These are phyloP conservation scores for Stropharia rugosoannulata DNA, from an alignment of 768 basidiomycete species.

Conservation along the genomic window DNA sequence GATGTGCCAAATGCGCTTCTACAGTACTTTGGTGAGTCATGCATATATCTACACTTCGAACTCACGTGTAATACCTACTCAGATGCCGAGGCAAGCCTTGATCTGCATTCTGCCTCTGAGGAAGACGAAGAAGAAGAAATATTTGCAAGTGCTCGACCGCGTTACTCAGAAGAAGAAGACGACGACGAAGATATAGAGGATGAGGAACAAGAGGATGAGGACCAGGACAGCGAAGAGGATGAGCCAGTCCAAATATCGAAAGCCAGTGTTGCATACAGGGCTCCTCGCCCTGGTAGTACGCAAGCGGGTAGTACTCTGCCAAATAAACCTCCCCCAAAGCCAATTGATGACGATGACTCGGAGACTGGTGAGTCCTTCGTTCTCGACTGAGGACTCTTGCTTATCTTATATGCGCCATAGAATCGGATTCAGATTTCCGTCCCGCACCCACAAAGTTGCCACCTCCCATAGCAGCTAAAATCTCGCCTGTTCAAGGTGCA, in stretches of 20 bases:
- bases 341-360: conserved; percentile 20
- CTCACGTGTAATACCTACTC: neutral
- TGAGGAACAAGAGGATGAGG: conserved; percentile 24
- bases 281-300: neutral
- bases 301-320: neutral
- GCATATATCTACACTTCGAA: neutral
- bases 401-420: conserved; percentile 12
- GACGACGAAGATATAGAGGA: conserved; percentile 1
- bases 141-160: neutral
- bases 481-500: neutral
- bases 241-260: conserved; percentile 10
- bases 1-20: conserved; percentile 27
- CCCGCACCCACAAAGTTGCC: neutral
- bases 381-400: neutral
- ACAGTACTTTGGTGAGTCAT: conserved; percentile 46
- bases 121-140: conserved; percentile 26
- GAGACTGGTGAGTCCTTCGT: conserved; percentile 19
- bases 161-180: neutral
- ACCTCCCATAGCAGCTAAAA: neutral
- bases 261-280: neutral
- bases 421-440: conserved; percentile 32
- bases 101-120: conserved; percentile 54
- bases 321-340: neutral
- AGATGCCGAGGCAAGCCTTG: conserved; percentile 37
- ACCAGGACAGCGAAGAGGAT: conserved; percentile 8